Evolutionary conservation across 352 stramenopile species (phyloP).

Genomic region (Lagenidium sp.): DNA sequence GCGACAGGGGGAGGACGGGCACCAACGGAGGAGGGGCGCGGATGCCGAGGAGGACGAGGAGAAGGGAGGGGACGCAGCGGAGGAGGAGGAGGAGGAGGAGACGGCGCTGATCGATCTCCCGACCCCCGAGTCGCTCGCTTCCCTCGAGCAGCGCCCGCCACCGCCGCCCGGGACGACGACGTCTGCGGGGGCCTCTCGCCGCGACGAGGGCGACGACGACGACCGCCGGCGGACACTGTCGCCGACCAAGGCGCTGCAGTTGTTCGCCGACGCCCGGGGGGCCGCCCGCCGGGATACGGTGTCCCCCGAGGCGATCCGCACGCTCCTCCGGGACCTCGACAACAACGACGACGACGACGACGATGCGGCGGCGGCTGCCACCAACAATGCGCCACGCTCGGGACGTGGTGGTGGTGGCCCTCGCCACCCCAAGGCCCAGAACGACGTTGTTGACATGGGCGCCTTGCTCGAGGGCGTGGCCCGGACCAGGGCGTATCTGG

Average conservation of each 20-base stretch:
- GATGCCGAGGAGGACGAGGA: neutral
- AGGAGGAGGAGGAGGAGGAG: too few relatives aligned
- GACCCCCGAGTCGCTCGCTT: slow-evolving; percentile 21
- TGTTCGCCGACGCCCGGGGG: neutral
- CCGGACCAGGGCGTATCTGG: slow-evolving; percentile 10
- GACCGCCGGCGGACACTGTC: slow-evolving; percentile 2
- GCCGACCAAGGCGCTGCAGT: too few relatives aligned
- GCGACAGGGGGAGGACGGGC: neutral
- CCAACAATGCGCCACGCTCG: too few relatives aligned
- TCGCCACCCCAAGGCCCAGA: neutral
- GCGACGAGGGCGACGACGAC: neutral
- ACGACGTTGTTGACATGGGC: slow-evolving; percentile 5
- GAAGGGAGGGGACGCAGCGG: neutral
- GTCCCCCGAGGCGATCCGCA: slow-evolving; percentile 17
- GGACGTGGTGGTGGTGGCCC: neutral
- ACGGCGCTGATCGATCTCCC: slow-evolving; percentile 18
- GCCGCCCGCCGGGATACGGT: slow-evolving; percentile 18
- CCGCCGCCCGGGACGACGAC: slow-evolving; percentile 45
- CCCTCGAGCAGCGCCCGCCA: slow-evolving; percentile 7
- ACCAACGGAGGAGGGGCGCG: neutral
- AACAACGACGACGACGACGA: slow-evolving; percentile 2
- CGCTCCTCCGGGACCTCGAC: slow-evolving; percentile 9
- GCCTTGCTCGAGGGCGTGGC: slow-evolving; percentile 5
- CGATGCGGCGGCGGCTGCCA: slow-evolving; percentile 4
- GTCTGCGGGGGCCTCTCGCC: slow-evolving; percentile 5